These are phyloP conservation scores for Sextonia rubra DNA, from an alignment of 164 flowering plant genomes.

Conservation along the genomic window DNA sequence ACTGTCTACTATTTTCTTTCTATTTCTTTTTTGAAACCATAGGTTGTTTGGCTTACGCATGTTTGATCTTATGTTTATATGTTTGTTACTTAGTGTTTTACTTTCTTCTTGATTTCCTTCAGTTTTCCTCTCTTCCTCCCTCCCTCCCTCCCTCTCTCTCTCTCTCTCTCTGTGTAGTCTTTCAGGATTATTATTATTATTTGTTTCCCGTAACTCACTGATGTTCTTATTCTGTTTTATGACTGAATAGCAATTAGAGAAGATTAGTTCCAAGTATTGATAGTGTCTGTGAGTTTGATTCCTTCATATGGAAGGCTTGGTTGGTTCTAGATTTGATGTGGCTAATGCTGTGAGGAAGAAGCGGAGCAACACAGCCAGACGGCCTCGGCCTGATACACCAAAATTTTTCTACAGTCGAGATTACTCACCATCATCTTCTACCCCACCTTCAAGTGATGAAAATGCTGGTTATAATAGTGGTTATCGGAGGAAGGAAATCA, in stretches of 20 bases:
- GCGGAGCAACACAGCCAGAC: conserved; percentile 50
- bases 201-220: neutral
- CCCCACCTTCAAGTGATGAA: conserved; percentile 60
- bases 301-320: conserved; percentile 48
- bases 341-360: conserved; percentile 35
- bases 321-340: conserved; percentile 29
- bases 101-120: neutral
- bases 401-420: conserved; percentile 28
- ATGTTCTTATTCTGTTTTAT: neutral
- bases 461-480: conserved; percentile 25
- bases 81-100: neutral
- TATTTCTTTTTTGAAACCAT: too few relatives aligned
- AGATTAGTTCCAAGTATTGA: neutral
- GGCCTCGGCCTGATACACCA: conserved; percentile 59
- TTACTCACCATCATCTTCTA: conserved; percentile 37
- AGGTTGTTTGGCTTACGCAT: neutral
- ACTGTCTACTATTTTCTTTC: too few relatives aligned
- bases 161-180: neutral
- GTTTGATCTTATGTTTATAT: neutral
- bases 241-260: neutral
- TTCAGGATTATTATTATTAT: too few relatives aligned
- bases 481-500: conserved; percentile 43
- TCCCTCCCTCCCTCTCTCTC: too few relatives aligned
- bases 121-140: neutral
- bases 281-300: neutral